Evolutionary conservation across 257 asterid genomes (phyloP), one percentile per base, ranked within the genome.

Genomic region (Ilex asprella): DNA sequence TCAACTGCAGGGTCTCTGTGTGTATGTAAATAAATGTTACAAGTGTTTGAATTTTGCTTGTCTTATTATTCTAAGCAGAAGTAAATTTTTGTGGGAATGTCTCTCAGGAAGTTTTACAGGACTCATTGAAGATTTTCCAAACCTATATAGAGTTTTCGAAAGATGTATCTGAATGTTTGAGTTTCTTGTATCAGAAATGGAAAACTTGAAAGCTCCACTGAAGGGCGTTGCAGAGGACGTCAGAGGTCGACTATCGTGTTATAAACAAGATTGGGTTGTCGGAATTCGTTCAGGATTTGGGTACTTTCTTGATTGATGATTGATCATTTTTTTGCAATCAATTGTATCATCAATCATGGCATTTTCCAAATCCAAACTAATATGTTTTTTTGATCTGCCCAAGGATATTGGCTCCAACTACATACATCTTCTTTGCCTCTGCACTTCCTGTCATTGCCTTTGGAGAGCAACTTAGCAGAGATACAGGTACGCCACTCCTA

Each of bases 391-490:
- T 39, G 55, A n/a, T 15, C 1, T 41, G 14, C 60, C 11, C 10
- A 70, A 82, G 91, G 70, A 79, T 84, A 16, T 35, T 84, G 30
- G 91, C 91, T 74, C 91, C 91, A 52, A 81, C 87, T 16, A 58
- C 87, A 1, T 84, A 78, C 16, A 76, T 83, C 47, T 83, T 74
- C 67, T 81, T 83, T 56, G 87, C 90, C 44, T 83, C 87, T 31
- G 83, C 91, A 44, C 87, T 81, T 67, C 91, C 91, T 13, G 91
- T 84, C 15, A 84, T 84, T 68, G 87, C 87, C 59, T 81, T 84
- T 59, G 91, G 87, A 39, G 85, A 81, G 70, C 87, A 84, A 71
- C 56, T 84, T 29, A 84, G 74, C 63, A 62, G 82, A 63, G 91
- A 84, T 56, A 81, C 84, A 43, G 85, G 87, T 84, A 69, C 14